Evolutionary conservation across 208 protist genomes (phyloP).

Genomic region (Balamuthia mandrillaris): DNA sequence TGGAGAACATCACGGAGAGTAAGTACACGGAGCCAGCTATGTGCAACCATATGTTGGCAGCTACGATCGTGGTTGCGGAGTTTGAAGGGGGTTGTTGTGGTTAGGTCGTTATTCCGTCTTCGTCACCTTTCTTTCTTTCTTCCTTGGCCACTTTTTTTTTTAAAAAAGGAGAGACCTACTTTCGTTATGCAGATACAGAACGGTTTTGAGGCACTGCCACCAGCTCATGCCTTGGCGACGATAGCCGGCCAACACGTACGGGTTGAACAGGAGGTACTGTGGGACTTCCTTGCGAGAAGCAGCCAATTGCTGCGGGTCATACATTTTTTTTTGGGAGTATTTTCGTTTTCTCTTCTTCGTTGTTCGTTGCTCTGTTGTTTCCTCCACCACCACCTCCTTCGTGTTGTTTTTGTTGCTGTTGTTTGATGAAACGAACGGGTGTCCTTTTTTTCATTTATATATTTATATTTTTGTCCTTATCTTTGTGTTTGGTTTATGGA

Average conservation of each 20-base stretch:
- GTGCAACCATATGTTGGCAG: constrained; percentile 34
- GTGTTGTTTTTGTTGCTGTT: too few relatives aligned
- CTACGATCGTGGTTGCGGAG: not conserved
- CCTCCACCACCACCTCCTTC: too few relatives aligned
- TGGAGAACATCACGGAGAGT: not conserved
- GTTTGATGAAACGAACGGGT: too few relatives aligned
- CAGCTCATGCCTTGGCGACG: not conserved
- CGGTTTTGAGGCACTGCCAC: not conserved
- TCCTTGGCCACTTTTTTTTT: not conserved
- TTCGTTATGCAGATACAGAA: constrained; percentile 23
- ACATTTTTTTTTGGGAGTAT: too few relatives aligned
- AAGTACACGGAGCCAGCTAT: too few relatives aligned
- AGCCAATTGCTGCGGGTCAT: too few relatives aligned
- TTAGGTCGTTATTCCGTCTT: not conserved
- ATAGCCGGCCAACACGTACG: not conserved
- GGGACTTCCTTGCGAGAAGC: constrained; percentile 13
- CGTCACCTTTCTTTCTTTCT: too few relatives aligned
- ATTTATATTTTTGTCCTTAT: too few relatives aligned
- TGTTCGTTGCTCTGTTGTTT: too few relatives aligned
- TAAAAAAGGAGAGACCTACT: not conserved
- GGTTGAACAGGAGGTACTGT: constrained; percentile 23
- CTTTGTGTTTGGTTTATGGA: too few relatives aligned
- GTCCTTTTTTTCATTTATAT: too few relatives aligned
- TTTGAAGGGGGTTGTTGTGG: not conserved
- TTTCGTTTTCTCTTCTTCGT: too few relatives aligned